These are phyloP conservation scores for Chlorella ohadii DNA, from an alignment of 139 green algal species.

Conservation along the genomic window DNA sequence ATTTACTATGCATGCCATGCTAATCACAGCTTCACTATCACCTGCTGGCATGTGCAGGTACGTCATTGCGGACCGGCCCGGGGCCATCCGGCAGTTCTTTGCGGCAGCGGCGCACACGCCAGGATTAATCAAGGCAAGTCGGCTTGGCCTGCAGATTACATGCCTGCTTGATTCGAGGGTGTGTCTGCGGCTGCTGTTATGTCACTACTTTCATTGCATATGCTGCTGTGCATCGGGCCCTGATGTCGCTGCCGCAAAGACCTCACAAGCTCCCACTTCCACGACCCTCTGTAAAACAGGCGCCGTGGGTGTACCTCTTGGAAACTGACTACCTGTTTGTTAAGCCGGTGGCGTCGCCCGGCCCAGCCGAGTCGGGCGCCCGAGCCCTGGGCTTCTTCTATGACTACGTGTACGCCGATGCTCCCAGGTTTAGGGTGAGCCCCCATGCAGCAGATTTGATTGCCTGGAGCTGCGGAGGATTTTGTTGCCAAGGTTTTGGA, in stretches of 20 bases:
- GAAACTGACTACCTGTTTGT: constrained; percentile 88
- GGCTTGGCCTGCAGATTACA: not conserved
- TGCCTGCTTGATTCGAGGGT: too few species aligned
- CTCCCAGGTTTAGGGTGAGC: not conserved
- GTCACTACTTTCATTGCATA: too few species aligned
- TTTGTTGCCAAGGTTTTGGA: too few species aligned
- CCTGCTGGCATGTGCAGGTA: constrained; percentile 70
- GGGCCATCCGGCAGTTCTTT: constrained; percentile 82
- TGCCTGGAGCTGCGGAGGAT: too few species aligned
- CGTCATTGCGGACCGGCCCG: constrained; percentile 81
- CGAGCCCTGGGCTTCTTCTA: constrained; percentile 66
- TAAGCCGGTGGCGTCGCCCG: constrained; percentile 57
- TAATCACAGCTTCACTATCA: too few species aligned
- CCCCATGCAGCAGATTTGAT: not conserved
- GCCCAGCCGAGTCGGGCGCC: constrained; percentile 31
- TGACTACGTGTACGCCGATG: constrained; percentile 68
- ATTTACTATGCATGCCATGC: too few species aligned
- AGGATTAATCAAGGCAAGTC: constrained; percentile 13
- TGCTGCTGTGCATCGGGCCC: too few species aligned
- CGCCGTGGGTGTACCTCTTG: constrained; percentile 83
- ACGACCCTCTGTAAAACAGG: constrained; percentile 46
- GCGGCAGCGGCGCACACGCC: constrained; percentile 58
- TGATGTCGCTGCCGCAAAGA: too few species aligned
- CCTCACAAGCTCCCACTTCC: too few species aligned
- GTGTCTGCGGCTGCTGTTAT: too few species aligned